Conservation (phyloP, 768 basidiomycete genomes). For the Coprinopsis cinerea region DNA sequence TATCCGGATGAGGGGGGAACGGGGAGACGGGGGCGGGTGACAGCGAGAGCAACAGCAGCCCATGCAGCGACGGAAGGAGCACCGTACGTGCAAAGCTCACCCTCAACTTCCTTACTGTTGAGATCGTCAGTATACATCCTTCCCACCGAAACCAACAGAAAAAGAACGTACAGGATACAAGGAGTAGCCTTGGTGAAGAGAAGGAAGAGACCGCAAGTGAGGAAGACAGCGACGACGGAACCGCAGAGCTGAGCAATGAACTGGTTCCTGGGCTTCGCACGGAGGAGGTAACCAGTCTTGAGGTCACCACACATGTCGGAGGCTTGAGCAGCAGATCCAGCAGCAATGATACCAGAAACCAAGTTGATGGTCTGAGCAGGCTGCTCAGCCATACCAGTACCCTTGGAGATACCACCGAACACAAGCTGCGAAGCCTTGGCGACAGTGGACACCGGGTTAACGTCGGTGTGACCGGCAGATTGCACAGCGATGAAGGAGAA, state of each 20-base stretch:
- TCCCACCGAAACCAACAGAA: too few relatives aligned
- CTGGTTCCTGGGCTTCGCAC: conserved; percentile 58
- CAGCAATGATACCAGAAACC: conserved; percentile 47
- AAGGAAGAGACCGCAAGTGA: conserved; percentile 52
- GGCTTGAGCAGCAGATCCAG: conserved; percentile 51
- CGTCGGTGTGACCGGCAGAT: conserved; percentile 51
- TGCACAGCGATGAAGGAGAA: conserved; percentile 68
- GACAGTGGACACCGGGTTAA: conserved; percentile 57
- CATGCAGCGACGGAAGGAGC: conserved; percentile 54
- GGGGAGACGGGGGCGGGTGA: conserved; percentile 40
- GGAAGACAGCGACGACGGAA: conserved; percentile 54
- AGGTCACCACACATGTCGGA: conserved; percentile 64
- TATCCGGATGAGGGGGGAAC: conserved; percentile 22
- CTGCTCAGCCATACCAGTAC: conserved; percentile 25
- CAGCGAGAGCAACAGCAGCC: conserved; percentile 50
- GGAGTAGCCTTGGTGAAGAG: conserved; percentile 58
- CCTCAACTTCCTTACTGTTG: too few relatives aligned
- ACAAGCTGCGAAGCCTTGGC: conserved; percentile 61
- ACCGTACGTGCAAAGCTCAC: conserved; percentile 44
- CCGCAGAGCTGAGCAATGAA: conserved; percentile 57
- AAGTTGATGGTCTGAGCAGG: conserved; percentile 44
- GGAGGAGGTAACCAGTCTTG: conserved; percentile 64
- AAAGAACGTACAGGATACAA: conserved; percentile 44
- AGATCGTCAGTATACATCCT: too few relatives aligned
- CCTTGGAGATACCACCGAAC: conserved; percentile 57